Base-by-base conservation (phyloP, 2,329 filamentous ascomycete species). In the Ceratocystis alfenasii region DNA sequence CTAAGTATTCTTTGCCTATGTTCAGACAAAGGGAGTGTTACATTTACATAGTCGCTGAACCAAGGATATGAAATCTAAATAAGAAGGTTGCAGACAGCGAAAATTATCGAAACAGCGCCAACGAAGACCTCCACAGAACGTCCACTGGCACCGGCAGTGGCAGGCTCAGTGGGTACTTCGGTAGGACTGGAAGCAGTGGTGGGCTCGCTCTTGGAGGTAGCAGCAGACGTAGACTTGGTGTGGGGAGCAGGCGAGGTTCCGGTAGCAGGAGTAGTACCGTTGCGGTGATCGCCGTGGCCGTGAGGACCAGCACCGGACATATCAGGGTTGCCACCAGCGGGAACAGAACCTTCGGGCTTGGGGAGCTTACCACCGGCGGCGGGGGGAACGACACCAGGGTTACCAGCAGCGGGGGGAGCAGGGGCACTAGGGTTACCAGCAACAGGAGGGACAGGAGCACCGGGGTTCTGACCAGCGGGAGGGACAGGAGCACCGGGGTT, bases 31-130 rank as follows among this genome's bases (percentile, higher is more conserved):
- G 30, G 4, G 28, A 55, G 4, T 45, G n/a, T 12, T 46, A 57
- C 25, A 25, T 30, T 25, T 12, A 22, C 12, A 15, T 7, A 2
- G 12, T n/a, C 4, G 7, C 1, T 5, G 20, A 2, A 12, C 1
- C 12, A 33, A 20, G 3, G 7, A 46, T 20, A 25, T 3, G 2
- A 5, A 2, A 15, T 33, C 55, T 64, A 64, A n/a, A 61, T 20
- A 7, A 63, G 5, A 28, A 65, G 33, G 15, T 59, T 65, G 30
- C 33, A 67, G 5, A 67, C 4, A 15, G 66, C 66, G n/a, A 64
- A 59, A 2, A 44, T 59, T 8, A 65, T 28, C 15, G 66, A 62
- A 1, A 64, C 30, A 12, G 20, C 25, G 10, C 41, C 48, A 60
- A 60, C 63, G 2, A 60, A 3, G n/a, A 25, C n/a, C 57, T 65